Percentiles rank a stretch among this genome's conserved stretches.
phyloP scores from a whole-genome alignment of 1,284 basidiomycete species.

The Ustilago xerochloae region DNA sequence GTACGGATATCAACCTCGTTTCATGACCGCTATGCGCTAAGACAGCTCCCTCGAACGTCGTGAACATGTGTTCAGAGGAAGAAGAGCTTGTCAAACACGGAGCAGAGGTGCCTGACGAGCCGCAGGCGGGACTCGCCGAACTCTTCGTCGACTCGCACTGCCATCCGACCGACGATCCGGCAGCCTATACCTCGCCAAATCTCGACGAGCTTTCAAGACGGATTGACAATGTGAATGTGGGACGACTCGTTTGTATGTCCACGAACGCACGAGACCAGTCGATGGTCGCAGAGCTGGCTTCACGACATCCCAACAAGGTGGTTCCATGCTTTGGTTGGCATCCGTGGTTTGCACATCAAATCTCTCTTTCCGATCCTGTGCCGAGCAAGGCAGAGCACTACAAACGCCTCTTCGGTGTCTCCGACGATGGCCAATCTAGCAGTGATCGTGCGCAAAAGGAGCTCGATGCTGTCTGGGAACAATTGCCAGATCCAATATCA shows the following conservation, averaged over 20 bases:
- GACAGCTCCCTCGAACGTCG: neutral
- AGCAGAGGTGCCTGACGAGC: neutral
- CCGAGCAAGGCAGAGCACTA: slow-evolving; percentile 49
- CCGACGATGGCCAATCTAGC: neutral
- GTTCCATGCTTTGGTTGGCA: slow-evolving; percentile 61
- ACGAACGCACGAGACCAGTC: slow-evolving; percentile 56
- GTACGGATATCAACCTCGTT: too few relatives aligned
- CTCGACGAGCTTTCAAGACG: slow-evolving; percentile 30
- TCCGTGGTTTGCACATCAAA: slow-evolving; percentile 61
- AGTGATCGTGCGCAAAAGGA: slow-evolving; percentile 17
- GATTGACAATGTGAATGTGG: slow-evolving; percentile 19
- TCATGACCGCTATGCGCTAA: neutral
- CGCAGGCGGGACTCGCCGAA: slow-evolving; percentile 5
- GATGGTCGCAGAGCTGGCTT: slow-evolving; percentile 51
- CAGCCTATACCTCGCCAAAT: slow-evolving; percentile 18
- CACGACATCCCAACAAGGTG: slow-evolving; percentile 24
- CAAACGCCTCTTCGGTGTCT: slow-evolving; percentile 29
- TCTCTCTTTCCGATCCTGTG: slow-evolving; percentile 46
- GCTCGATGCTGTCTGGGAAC: slow-evolving; percentile 37
- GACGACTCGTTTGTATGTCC: slow-evolving; percentile 55
- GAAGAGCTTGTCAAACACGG: neutral
- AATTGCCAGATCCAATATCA: slow-evolving; percentile 54
- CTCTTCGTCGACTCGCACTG: slow-evolving; percentile 56
- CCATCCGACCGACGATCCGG: slow-evolving; percentile 62
- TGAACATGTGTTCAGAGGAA: slow-evolving; percentile 16